Conservation (phyloP, 768 basidiomycete genomes). For the Filobasidium floriforme region DNA sequence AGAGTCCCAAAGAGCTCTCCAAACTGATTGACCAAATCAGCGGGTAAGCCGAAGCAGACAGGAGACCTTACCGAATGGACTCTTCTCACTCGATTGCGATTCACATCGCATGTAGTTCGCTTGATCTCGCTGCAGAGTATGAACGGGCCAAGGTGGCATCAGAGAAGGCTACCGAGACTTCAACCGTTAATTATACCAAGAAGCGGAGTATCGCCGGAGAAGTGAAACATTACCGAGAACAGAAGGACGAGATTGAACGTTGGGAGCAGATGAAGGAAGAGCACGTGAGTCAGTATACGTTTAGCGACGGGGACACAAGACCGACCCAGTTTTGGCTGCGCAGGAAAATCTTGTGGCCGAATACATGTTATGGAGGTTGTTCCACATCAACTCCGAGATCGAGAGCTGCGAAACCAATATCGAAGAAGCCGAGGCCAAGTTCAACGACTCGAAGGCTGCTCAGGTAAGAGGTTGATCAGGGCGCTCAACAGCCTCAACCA, state of each 20-base stretch:
- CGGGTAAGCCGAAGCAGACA: slow-evolving; percentile 48
- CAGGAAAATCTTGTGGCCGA: slow-evolving; percentile 75
- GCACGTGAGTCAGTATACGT: slow-evolving; percentile 50
- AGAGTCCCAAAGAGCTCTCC: slow-evolving; percentile 81
- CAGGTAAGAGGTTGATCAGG: slow-evolving; percentile 47
- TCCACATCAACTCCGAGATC: slow-evolving; percentile 77
- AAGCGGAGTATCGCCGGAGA: slow-evolving; percentile 87
- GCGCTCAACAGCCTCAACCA: neutral
- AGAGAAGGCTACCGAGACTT: slow-evolving; percentile 85
- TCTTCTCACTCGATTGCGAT: neutral
- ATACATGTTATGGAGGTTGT: slow-evolving; percentile 78
- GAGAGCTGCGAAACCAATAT: slow-evolving; percentile 64
- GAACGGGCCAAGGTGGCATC: slow-evolving; percentile 79
- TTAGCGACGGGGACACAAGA: slow-evolving; percentile 18
- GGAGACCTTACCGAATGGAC: neutral
- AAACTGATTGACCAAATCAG: slow-evolving; percentile 91
- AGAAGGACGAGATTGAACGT: slow-evolving; percentile 82
- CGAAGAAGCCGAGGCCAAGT: slow-evolving; percentile 62
- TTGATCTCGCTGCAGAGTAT: slow-evolving; percentile 81
- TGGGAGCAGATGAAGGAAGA: slow-evolving; percentile 72
- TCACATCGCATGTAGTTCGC: slow-evolving; percentile 49
- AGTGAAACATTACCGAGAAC: slow-evolving; percentile 95
- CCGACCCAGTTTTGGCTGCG: neutral
- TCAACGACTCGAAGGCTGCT: slow-evolving; percentile 61
- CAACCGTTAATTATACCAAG: slow-evolving; percentile 90